phyloP scores from a whole-genome alignment of 2,329 filamentous ascomycete genomes.

The Alternaria sp. region DNA sequence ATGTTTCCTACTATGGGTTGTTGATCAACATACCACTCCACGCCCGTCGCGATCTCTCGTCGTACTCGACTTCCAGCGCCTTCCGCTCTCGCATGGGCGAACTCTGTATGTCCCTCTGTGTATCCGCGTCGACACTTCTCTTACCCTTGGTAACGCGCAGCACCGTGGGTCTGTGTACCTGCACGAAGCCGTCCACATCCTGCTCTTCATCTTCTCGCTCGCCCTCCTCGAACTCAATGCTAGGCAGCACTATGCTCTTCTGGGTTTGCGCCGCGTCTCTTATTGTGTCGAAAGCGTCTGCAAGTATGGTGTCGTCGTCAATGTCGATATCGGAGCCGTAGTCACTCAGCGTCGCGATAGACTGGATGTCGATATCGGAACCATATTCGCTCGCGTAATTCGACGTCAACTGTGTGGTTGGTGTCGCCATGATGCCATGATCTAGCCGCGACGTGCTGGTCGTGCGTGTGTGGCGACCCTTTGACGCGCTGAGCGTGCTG shows the following conservation, averaged over 20 bases:
- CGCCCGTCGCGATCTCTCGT: conserved; percentile 46
- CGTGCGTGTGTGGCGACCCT: conserved; percentile 15
- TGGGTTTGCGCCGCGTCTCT: conserved; percentile 4
- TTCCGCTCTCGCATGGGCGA: conserved; percentile 30
- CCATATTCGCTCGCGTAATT: conserved; percentile 65
- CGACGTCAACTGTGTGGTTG: conserved; percentile 17
- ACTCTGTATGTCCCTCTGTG: conserved; percentile 20
- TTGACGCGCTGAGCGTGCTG: conserved; percentile 19
- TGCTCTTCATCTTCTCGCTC: conserved; percentile 30
- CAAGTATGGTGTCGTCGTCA: conserved; percentile 61
- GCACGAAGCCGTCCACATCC: conserved; percentile 57
- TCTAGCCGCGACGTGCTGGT: conserved; percentile 10
- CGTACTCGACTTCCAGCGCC: conserved; percentile 55
- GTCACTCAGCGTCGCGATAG: conserved; percentile 57
- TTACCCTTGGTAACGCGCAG: conserved; percentile 27
- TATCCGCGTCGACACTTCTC: conserved; percentile 2
- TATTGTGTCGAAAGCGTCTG: conserved; percentile 23
- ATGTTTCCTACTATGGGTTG: neutral
- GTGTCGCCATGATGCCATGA: conserved; percentile 39
- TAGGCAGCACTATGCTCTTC: conserved; percentile 23
- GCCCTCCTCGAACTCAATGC: conserved; percentile 34
- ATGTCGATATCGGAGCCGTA: conserved; percentile 72
- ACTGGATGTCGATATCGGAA: conserved; percentile 66
- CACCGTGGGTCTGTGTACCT: conserved; percentile 43
- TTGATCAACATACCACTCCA: conserved; percentile 40